These are phyloP conservation scores for Tardiomyces blankii DNA, from an alignment of 1,139 yeast species.

Conservation along the genomic window DNA sequence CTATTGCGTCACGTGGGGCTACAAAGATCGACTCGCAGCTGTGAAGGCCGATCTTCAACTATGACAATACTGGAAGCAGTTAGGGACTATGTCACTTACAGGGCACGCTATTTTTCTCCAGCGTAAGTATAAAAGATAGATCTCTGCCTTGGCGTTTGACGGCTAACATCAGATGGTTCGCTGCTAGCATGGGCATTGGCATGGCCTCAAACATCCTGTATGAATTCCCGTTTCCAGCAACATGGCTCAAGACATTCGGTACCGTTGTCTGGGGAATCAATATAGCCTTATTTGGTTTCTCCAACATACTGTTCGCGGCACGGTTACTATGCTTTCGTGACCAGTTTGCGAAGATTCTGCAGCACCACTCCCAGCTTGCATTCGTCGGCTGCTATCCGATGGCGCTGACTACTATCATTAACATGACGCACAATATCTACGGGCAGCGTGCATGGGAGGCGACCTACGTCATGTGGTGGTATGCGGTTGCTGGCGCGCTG, in stretches of 20 bases:
- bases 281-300: conserved; percentile 34
- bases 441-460: conserved; percentile 13
- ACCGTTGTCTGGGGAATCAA: conserved; percentile 47
- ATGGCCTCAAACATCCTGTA: conserved; percentile 51
- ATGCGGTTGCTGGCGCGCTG: conserved; percentile 38
- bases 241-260: conserved; percentile 50
- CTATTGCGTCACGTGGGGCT: not conserved
- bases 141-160: conserved; percentile 20
- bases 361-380: conserved; percentile 40
- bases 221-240: conserved; percentile 51
- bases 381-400: conserved; percentile 71
- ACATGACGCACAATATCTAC: conserved; percentile 34
- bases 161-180: conserved; percentile 39
- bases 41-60: not conserved
- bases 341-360: conserved; percentile 28
- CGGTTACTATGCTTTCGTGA: conserved; percentile 30
- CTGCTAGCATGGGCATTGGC: conserved; percentile 79
- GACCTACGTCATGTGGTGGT: conserved; percentile 51
- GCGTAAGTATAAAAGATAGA: conserved; percentile 3
- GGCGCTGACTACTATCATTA: conserved; percentile 62
- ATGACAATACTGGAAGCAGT: not conserved
- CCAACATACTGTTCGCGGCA: conserved; percentile 30
- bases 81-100: conserved; percentile 1
- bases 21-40: too few relatives aligned
- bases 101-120: conserved; percentile 6